phyloP scores from a whole-genome alignment of 116 monocot genomes.

The Papilionanthe hybrid region DNA sequence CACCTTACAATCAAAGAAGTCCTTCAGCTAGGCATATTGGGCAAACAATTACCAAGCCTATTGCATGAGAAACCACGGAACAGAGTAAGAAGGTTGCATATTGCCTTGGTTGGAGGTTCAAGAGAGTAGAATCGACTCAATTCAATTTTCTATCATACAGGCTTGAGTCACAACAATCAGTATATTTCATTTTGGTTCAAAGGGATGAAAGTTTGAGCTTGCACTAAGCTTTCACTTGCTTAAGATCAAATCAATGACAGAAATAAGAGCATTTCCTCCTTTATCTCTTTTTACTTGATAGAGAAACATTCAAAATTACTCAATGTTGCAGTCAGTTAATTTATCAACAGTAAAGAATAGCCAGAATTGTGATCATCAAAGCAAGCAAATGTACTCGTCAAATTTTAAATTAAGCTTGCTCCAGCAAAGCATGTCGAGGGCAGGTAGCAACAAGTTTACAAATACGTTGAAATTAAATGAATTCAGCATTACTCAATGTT shows the following conservation, averaged over 20 bases:
- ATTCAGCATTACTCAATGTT: background rate
- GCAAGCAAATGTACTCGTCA: background rate
- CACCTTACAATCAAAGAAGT: background rate
- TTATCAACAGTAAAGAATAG: background rate
- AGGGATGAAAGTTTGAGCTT: background rate
- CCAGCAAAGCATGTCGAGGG: background rate
- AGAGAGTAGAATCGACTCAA: background rate
- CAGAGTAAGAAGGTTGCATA: background rate
- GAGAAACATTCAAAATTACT: too few species aligned
- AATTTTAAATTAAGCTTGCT: background rate
- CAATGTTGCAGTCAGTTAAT: background rate
- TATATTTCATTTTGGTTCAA: background rate
- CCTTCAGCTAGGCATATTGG: background rate
- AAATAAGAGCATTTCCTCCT: background rate
- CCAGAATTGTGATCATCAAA: background rate
- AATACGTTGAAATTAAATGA: background rate
- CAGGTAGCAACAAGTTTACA: background rate
- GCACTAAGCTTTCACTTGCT: background rate
- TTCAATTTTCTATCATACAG: background rate
- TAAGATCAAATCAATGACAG: background rate
- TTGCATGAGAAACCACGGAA: background rate
- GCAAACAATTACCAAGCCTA: background rate
- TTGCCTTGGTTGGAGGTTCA: background rate
- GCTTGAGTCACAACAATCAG: too few species aligned
- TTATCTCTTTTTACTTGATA: background rate